Evolutionary conservation across 257 asterid genomes (phyloP), one percentile per base, ranked within the genome.

Genomic region (Solanum bulbocastanum): DNA sequence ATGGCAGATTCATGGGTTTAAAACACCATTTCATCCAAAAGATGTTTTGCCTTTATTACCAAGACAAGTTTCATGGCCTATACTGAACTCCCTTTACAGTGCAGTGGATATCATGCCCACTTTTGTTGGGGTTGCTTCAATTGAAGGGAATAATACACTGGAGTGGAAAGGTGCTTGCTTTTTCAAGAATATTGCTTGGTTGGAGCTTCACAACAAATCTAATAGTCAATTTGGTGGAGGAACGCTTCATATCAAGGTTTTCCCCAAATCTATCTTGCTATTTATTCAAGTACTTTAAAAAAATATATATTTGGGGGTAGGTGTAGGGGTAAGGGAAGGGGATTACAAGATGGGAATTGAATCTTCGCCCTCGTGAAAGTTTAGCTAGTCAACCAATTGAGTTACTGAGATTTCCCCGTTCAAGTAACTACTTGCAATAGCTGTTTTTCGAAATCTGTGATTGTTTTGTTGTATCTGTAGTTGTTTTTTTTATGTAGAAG

Each of bases 111-210:
- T 96, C 2, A 33, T 96, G 93, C 99, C 99, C 9, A 86, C 94
- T 33, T 95, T 95, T 65, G 94, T 96, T 3, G 98, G 99, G 11
- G 95, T 95, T 56, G 95, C 94, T 62, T 89, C 95, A 22, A 46
- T 87, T 37, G 84, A 88, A 16, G 83, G 87, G 14, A 92, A 93
- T 49, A 89, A 89, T 56, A 88, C 90, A 32, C 72, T 93, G 71
- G 84, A 91, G 58, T 96, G 99, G 98, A 93, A 96, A 90, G 98
- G 98, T 33, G 94, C 98, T 66, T 96, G 98, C 87, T 96, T 96
- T 60, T 93, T 91, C 87, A 66, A 94, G 44, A 96, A 94, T 88
- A 93, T 90, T 68, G 98, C 98, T 88, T 93, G 98, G 98, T 68
- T 96, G 92, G 98, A 86, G 89, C 95, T 96, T 65, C 93, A 95